Base-by-base conservation (phyloP, 2,329 filamentous ascomycete species). In the Nemania sp. region DNA sequence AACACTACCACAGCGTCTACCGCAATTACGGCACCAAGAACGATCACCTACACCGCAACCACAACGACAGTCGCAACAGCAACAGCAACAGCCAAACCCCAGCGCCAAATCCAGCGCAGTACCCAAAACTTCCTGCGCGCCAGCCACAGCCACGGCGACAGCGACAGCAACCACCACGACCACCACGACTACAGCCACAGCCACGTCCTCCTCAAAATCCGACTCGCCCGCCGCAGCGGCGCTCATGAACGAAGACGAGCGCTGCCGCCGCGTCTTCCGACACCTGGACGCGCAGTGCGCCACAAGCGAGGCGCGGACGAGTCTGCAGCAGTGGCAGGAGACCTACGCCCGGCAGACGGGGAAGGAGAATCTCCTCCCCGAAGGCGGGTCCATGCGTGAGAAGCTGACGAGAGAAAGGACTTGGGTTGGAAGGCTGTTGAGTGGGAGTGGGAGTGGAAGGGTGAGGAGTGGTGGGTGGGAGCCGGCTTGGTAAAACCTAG, bases 261-360 rank as follows among this genome's bases (percentile, higher is more conserved):
- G 74, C 23, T 70, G 66, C 40, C 69, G 68, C 8, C 75, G 76
- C 24, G 72, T 80, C 0, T 80, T 84, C 47, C 42, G 61, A 2
- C 70, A 77, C 26, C 73, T 84, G 0, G 74, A 78, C 34, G 63
- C 68, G 0, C 65, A 77, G 12, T 84, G 81, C 54, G 63, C 65
- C 7, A 82, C 77, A 0, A 62, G 62, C 2, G 77, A 79, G 43
- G 80, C 82, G 1, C 73, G 69, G n/a, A 62, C 68, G 5, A 78
- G 80, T 26, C 66, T 84, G 2, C 70, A 70, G 24, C 60, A 66
- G 3, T 84, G 79, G 75, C 80, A 81, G 64, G 71, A 77, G 54
- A 58, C 56, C 3, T 83, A 79, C 61, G 79, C 80, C 23, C 72
- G 75, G 6, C 70, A 64, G 3, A 58, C 64, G 39, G 65, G 69